Conservation (phyloP, 495 filamentous ascomycete genomes). For the Penicillium robsamsonii region DNA sequence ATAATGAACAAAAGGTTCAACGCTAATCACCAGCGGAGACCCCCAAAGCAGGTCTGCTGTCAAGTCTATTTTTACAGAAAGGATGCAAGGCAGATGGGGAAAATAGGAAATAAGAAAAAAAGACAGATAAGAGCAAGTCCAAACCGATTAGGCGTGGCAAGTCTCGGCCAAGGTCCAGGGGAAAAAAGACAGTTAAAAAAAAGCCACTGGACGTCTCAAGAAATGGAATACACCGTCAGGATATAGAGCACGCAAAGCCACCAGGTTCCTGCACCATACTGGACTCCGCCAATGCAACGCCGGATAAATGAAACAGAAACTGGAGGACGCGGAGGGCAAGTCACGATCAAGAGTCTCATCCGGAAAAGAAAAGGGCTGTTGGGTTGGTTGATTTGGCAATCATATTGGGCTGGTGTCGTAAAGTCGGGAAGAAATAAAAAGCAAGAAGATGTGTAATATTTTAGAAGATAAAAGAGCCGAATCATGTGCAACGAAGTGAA, state of each 20-base stretch:
- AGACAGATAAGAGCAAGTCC: conserved; percentile 14
- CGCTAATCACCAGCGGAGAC: conserved; percentile 44
- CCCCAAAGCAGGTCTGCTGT: conserved; percentile 26
- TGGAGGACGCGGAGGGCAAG: conserved; percentile 26
- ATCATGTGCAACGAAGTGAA: conserved; percentile 45
- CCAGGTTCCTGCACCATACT: conserved; percentile 28
- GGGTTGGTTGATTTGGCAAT: conserved; percentile 19
- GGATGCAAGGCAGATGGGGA: conserved; percentile 30
- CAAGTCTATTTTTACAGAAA: conserved; percentile 49
- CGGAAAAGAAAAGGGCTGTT: conserved; percentile 18
- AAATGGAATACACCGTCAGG: conserved; percentile 15
- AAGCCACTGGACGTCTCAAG: conserved; percentile 11
- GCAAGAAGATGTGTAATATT: conserved; percentile 16
- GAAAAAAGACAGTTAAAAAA: conserved; percentile 6
- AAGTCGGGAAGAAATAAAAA: conserved; percentile 16
- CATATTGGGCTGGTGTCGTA: conserved; percentile 24
- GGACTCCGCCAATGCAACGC: conserved; percentile 37
- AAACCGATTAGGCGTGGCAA: conserved; percentile 8
- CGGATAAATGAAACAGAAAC: conserved; percentile 32
- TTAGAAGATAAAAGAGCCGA: conserved; percentile 20
- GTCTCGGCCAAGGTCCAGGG: conserved; percentile 4
- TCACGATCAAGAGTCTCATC: conserved; percentile 29
- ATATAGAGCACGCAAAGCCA: conserved; percentile 29
- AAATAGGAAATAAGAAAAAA: conserved; percentile 18
- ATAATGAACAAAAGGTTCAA: conserved; percentile 37